A percentile compares a stretch with the other conserved stretches of the same genome.
Evolutionary conservation across 805 yeast genomes (phyloP).

Genomic region (Candida morakotiae): DNA sequence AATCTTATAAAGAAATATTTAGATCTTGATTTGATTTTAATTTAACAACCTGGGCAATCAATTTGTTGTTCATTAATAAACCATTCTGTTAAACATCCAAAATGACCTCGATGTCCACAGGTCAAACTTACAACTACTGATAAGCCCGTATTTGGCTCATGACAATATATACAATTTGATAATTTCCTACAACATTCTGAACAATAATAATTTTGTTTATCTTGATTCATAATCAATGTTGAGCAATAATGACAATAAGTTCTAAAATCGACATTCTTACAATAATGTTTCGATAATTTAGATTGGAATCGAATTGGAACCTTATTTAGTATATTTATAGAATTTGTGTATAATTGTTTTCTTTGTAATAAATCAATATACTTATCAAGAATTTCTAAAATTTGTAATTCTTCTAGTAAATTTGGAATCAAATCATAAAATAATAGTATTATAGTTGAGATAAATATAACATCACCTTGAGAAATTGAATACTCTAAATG

Average conservation of each 20-base stretch:
- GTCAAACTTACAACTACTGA: constrained; percentile 50
- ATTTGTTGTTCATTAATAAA: constrained; percentile 56
- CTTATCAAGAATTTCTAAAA: constrained; percentile 52
- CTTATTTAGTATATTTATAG: constrained; percentile 51
- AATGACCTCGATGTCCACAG: constrained; percentile 90
- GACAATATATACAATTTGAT: constrained; percentile 74
- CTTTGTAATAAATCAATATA: constrained; percentile 55
- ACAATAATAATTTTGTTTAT: constrained; percentile 64
- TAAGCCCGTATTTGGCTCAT: constrained; percentile 71
- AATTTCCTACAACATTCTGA: constrained; percentile 58
- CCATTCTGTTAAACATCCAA: constrained; percentile 77
- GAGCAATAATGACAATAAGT: constrained; percentile 62
- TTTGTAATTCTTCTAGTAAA: constrained; percentile 19
- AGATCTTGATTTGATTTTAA: constrained; percentile 32
- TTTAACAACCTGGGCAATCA: constrained; percentile 81
- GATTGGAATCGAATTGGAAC: constrained; percentile 20
- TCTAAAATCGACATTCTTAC: constrained; percentile 32
- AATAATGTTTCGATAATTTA: constrained; percentile 27
- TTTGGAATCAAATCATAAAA: constrained; percentile 35
- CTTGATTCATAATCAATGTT: constrained; percentile 56
- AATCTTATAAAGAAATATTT: constrained; percentile 32
- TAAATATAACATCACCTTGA: constrained; percentile 64
- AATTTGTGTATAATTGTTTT: constrained; percentile 49
- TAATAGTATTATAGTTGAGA: constrained; percentile 53
- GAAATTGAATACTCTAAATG: constrained; percentile 51